phyloP scores from a whole-genome alignment of 2,329 filamentous ascomycete genomes.

The Seiridium unicorne region DNA sequence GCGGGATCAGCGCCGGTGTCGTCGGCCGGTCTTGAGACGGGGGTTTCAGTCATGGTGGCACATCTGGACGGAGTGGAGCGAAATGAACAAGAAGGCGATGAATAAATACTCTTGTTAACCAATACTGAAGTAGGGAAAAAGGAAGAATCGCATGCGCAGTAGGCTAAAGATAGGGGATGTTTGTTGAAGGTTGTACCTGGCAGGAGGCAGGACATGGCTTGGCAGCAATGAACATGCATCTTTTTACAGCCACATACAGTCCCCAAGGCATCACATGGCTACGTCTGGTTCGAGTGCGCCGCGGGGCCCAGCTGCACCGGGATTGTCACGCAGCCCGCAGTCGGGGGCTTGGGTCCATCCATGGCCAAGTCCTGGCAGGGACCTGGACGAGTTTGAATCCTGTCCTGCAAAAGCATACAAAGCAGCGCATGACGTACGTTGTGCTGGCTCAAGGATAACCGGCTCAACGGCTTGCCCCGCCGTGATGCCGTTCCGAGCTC shows the following conservation, averaged over 20 bases:
- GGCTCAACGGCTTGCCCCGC: not conserved
- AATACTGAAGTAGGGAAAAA: not conserved
- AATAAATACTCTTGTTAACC: not conserved
- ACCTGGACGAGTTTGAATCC: too few relatives aligned
- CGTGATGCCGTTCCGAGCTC: not conserved
- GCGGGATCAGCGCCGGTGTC: conserved; percentile 6
- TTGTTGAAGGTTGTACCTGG: not conserved
- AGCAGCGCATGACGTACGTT: not conserved
- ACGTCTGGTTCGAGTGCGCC: too few relatives aligned
- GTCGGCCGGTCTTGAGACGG: conserved; percentile 4
- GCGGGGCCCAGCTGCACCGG: too few relatives aligned
- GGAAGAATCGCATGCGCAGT: not conserved
- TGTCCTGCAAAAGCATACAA: too few relatives aligned
- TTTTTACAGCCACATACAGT: not conserved
- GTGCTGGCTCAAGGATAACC: not conserved
- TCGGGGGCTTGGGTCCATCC: too few relatives aligned
- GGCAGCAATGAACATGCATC: conserved; percentile 2
- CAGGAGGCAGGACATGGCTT: not conserved
- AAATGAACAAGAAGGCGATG: not conserved
- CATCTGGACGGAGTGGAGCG: not conserved
- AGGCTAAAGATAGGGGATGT: not conserved
- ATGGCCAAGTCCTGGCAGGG: too few relatives aligned
- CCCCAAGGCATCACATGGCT: too few relatives aligned
- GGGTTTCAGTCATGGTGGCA: conserved; percentile 9
- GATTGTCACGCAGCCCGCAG: too few relatives aligned